Base-by-base conservation (phyloP, 108 stramenopile species). In the Asterionellopsis glacialis region DNA sequence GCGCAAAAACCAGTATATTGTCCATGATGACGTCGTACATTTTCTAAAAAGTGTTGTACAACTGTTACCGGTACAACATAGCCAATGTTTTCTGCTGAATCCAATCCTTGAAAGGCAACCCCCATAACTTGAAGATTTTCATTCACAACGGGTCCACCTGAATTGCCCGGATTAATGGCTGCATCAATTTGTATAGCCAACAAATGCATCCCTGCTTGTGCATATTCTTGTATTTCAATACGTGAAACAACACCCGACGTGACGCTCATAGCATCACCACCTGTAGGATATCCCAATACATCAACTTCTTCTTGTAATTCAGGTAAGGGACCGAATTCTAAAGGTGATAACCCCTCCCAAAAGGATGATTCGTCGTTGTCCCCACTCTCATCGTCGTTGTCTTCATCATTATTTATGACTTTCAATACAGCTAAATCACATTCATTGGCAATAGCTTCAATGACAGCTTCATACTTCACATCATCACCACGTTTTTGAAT, bases 201-300 rank as follows among this genome's bases (percentile, higher is more conserved):
- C n/a, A 83, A 50, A 10, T 72, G 41, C 25, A 58, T 64, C 1
- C 72, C 75, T 41, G 75, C 65, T 26, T 78, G 77, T 0, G 68
- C 77, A 55, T 81, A 83, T 16, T 74, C 77, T 39, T 75, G 77
- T 54, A 66, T 61, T 57, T 84, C 83, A 41, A 84, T 76, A 12
- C 86, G 79, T 23, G 79, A 80, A 0, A 87, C 86, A 14, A 87
- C 86, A 9, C 86, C 86, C 59, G 70, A 64, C 9, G 86, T 87
- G n/a, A 87, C 72, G 47, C 77, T 72, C 1, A 87, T 47, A n/a
- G 72, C 61, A 43, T 73, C 70, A 9, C 86, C 86, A 14, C 86
- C 86, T 11, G 68, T 55, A 3, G 86, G 86, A 51, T 73, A 87
- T 0, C 86, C 86, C 11, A 83, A 27, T 23, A 82, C 83, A n/a